Conservation (phyloP, 768 basidiomycete species). For the Hericium erinaceus region DNA sequence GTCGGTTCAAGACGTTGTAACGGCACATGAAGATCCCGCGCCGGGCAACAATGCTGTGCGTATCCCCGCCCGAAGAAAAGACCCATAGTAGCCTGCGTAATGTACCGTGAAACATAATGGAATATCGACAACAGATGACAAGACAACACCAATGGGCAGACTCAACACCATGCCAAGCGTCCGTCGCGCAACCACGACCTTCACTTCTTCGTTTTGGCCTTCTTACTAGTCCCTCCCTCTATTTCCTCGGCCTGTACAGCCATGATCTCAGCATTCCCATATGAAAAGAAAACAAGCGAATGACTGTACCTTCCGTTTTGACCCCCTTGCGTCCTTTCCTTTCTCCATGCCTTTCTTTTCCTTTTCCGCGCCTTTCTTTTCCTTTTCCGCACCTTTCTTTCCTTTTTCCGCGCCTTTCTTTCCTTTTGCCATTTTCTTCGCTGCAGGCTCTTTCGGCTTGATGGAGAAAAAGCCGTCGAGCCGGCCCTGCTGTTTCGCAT, state of each 20-base stretch:
- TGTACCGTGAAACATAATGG: too few species aligned
- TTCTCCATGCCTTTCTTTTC: slow-evolving; percentile 11
- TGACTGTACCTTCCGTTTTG: slow-evolving; percentile 48
- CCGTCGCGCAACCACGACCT: too few species aligned
- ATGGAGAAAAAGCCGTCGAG: slow-evolving; percentile 92
- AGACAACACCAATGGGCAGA: too few species aligned
- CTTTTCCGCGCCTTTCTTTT: too few species aligned
- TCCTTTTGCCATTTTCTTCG: slow-evolving; percentile 28
- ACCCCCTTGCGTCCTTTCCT: slow-evolving; percentile 19
- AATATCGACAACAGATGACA: too few species aligned
- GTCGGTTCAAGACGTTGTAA: too few species aligned
- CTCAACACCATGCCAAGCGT: too few species aligned
- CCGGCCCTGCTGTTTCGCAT: slow-evolving; percentile 90
- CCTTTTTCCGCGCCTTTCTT: slow-evolving; percentile 30
- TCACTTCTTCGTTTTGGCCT: slow-evolving; percentile 14
- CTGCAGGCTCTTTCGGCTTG: slow-evolving; percentile 48
- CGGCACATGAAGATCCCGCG: too few species aligned
- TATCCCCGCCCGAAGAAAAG: too few species aligned
- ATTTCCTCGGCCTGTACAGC: neutral
- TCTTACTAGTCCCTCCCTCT: neutral
- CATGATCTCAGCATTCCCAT: neutral
- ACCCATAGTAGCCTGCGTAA: too few species aligned
- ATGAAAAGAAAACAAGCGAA: neutral
- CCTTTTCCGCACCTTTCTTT: slow-evolving; percentile 10
- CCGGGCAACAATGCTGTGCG: too few species aligned